Evolutionary conservation across 495 filamentous ascomycete genomes (phyloP).

Genomic region (Trichoderma reesei): DNA sequence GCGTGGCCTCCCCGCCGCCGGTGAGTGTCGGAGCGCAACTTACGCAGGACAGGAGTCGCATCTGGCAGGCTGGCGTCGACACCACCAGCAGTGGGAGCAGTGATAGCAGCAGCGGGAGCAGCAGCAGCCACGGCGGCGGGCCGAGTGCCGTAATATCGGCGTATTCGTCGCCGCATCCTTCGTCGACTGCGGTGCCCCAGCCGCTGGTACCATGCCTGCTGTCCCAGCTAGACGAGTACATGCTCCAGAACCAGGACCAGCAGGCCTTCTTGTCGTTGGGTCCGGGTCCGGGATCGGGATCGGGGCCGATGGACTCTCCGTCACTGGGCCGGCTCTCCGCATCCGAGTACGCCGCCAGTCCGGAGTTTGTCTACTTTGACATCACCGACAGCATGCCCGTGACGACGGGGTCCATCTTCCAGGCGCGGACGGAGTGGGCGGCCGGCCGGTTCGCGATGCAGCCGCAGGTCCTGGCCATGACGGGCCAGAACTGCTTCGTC

Average conservation of each 20-base stretch:
- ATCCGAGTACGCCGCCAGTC: neutral
- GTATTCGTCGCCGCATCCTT: neutral
- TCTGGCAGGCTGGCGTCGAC: neutral
- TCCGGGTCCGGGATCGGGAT: too few species aligned
- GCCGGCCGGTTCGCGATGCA: neutral
- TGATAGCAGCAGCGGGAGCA: neutral
- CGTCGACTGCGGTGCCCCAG: neutral
- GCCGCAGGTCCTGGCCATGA: slow-evolving; percentile 1
- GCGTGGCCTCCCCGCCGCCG: neutral
- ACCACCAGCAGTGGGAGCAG: neutral
- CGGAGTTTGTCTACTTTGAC: slow-evolving; percentile 1
- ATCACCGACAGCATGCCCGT: neutral
- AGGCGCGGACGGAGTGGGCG: neutral
- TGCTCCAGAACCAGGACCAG: neutral
- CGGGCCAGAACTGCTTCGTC: slow-evolving; percentile 1
- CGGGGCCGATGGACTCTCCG: neutral
- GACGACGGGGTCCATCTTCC: neutral
- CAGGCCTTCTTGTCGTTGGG: neutral
- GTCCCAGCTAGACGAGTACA: neutral
- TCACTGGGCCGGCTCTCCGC: neutral
- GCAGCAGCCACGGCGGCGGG: too few species aligned
- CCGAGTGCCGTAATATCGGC: neutral
- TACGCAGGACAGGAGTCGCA: neutral
- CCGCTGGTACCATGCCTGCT: neutral
- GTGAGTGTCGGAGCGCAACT: neutral